Evolutionary conservation across 2,329 filamentous ascomycete species (phyloP).

Genomic region (Stagonosporopsis vannaccii): DNA sequence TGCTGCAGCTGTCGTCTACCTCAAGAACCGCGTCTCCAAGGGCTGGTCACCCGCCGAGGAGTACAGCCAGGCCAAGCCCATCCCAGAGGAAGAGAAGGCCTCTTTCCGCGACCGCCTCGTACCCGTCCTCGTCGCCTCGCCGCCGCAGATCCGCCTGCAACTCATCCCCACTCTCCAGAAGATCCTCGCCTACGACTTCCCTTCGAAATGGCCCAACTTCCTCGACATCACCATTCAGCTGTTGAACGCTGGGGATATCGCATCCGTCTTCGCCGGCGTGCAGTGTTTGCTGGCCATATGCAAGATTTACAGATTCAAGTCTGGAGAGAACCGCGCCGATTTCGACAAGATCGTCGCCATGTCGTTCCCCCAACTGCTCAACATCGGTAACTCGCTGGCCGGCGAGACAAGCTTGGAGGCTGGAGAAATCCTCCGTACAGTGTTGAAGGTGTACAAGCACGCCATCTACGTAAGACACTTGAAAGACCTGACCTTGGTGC

Average conservation of each 20-base stretch:
- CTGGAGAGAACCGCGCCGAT: constrained; percentile 79
- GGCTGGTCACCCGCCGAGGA: constrained; percentile 86
- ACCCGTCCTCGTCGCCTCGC: constrained; percentile 82
- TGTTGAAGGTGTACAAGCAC: constrained; percentile 97
- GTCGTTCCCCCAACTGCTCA: constrained; percentile 86
- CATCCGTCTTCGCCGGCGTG: constrained; percentile 88
- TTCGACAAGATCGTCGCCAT: constrained; percentile 94
- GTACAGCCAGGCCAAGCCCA: constrained; percentile 73
- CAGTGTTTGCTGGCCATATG: constrained; percentile 95
- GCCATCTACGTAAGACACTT: constrained; percentile 81
- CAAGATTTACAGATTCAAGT: constrained; percentile 94
- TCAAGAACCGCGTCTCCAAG: constrained; percentile 96
- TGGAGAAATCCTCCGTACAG: constrained; percentile 93
- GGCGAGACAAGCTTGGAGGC: constrained; percentile 93
- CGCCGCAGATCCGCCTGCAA: constrained; percentile 85
- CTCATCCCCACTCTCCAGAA: constrained; percentile 94
- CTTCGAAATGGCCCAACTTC: constrained; percentile 91
- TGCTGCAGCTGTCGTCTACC: constrained; percentile 84
- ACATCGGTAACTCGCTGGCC: constrained; percentile 86
- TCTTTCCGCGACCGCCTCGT: constrained; percentile 87
- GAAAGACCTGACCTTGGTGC: not conserved
- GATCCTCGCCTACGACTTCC: constrained; percentile 95
- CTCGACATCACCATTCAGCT: constrained; percentile 91
- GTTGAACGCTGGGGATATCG: constrained; percentile 83
- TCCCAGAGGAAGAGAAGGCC: constrained; percentile 87